Conservation (phyloP, 371 early-diverging fungal genomes). For the Lichtheimia corymbifera region DNA sequence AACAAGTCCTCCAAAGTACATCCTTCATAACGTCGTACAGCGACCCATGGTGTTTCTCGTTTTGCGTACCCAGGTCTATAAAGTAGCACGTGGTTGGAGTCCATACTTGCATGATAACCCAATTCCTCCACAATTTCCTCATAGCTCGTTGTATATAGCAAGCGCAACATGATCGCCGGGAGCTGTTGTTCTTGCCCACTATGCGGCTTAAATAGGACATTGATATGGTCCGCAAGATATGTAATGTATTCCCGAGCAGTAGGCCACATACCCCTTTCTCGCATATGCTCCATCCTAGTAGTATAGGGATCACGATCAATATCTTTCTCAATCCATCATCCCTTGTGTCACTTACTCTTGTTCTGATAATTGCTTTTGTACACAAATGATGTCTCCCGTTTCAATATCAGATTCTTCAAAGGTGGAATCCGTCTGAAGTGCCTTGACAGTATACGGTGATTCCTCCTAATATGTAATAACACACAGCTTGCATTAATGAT, state of each 20-base stretch:
- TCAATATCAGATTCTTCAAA: constrained; percentile 81
- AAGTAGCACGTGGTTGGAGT: constrained; percentile 37
- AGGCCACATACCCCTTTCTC: constrained; percentile 25
- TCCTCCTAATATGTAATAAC: too few species aligned
- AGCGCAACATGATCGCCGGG: constrained; percentile 23
- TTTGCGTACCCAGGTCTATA: constrained; percentile 6
- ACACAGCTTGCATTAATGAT: too few species aligned
- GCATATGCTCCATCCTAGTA: background rate
- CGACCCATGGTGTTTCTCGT: constrained; percentile 17
- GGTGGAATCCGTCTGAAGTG: constrained; percentile 58
- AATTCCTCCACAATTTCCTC: constrained; percentile 22
- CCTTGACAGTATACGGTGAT: too few species aligned
- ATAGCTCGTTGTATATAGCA: constrained; percentile 22
- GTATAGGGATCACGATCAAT: background rate
- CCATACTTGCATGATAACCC: constrained; percentile 16
- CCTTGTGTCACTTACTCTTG: constrained; percentile 56
- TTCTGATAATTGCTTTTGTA: constrained; percentile 61
- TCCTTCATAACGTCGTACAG: constrained; percentile 25
- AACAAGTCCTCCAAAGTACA: constrained; percentile 22
- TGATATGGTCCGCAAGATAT: constrained; percentile 64
- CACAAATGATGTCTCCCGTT: constrained; percentile 90
- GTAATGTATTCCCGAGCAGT: constrained; percentile 76
- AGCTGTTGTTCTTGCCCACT: constrained; percentile 35
- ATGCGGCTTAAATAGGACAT: constrained; percentile 66
- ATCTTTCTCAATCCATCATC: background rate